Base-by-base conservation (phyloP, 129 eudicot species). In the Lactuca sativa region DNA sequence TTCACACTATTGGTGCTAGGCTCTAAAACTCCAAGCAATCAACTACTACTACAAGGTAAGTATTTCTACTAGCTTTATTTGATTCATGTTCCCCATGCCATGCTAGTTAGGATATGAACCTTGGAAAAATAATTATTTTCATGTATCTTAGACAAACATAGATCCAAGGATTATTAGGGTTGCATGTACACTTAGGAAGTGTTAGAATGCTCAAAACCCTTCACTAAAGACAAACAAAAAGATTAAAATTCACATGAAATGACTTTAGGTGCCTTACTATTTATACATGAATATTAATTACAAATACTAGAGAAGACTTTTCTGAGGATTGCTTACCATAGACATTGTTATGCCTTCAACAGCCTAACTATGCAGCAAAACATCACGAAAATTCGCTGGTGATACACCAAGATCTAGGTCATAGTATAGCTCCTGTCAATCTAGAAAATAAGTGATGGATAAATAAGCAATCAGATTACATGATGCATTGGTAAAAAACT, bases 331-430 rank as follows among this genome's bases (percentile, higher is more conserved):
- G 1, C 21, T 21, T 21, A 21, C 21, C 21, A 21, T 21, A 21
- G 21, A 21, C 21, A 21, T 21, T 21, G 87, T 83, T 70, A 92
- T 81, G 76, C 96, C 96, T 83, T 92, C 96, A 44, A 92, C 96
- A 66, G 98, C 98, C 82, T 84, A 86, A 77, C 98, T 92, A 51
- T 59, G 81, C 65, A 92, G 91, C 76, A 92, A 92, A 52, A 88
- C 91, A 79, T 92, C 96, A 33, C 81, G 86, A 65, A 92, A 92
- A 73, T 78, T 81, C 86, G 84, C 73, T 2, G 91, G 91, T 74
- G 88, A 83, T 66, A 78, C 84, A 48, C 85, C 87, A 61, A 56
- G 62, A 77, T 88, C 95, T 62, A 82, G 83, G 79, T 92, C 98
- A 84, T 76, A 75, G 71, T 84, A 88, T 64, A 84, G 67, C 53